phyloP scores from a whole-genome alignment of 495 filamentous ascomycete species.

The Penicillium goetzii region DNA sequence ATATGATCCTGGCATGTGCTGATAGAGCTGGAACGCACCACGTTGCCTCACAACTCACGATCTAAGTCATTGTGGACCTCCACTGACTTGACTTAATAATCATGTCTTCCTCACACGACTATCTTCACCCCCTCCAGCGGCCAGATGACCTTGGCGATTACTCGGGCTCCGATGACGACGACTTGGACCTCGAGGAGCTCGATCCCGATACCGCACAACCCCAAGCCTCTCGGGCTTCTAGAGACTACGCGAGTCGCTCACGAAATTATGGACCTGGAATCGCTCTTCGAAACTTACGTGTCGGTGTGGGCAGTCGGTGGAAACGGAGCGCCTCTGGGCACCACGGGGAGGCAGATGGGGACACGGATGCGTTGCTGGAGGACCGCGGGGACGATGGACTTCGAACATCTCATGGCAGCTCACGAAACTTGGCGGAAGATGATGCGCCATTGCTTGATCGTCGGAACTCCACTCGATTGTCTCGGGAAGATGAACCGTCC shows the following conservation, averaged over 20 bases:
- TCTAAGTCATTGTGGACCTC: slow-evolving; percentile 10
- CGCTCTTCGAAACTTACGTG: slow-evolving; percentile 71
- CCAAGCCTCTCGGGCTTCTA: slow-evolving; percentile 43
- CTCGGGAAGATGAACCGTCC: slow-evolving; percentile 33
- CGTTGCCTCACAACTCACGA: slow-evolving; percentile 16
- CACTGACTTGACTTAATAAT: slow-evolving; percentile 6
- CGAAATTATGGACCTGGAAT: slow-evolving; percentile 61
- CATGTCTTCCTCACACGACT: slow-evolving; percentile 49
- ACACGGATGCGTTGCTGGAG: slow-evolving; percentile 59
- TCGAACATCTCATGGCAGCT: slow-evolving; percentile 53
- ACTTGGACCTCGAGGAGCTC: slow-evolving; percentile 73
- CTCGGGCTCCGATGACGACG: slow-evolving; percentile 53
- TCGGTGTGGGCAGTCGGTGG: slow-evolving; percentile 67
- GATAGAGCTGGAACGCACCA: slow-evolving; percentile 14
- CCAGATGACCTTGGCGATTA: slow-evolving; percentile 37
- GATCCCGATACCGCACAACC: slow-evolving; percentile 57
- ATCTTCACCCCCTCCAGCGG: slow-evolving; percentile 40
- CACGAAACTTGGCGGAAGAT: slow-evolving; percentile 56
- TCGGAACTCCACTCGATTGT: slow-evolving; percentile 36
- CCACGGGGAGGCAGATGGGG: slow-evolving; percentile 52
- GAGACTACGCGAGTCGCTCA: slow-evolving; percentile 44
- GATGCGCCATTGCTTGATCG: slow-evolving; percentile 66
- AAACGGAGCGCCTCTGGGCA: slow-evolving; percentile 49
- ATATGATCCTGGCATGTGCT: slow-evolving; percentile 26
- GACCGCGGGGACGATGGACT: slow-evolving; percentile 49